These are phyloP conservation scores for Trichophaea hybrida DNA, from an alignment of 2,329 filamentous ascomycete species.

Conservation along the genomic window DNA sequence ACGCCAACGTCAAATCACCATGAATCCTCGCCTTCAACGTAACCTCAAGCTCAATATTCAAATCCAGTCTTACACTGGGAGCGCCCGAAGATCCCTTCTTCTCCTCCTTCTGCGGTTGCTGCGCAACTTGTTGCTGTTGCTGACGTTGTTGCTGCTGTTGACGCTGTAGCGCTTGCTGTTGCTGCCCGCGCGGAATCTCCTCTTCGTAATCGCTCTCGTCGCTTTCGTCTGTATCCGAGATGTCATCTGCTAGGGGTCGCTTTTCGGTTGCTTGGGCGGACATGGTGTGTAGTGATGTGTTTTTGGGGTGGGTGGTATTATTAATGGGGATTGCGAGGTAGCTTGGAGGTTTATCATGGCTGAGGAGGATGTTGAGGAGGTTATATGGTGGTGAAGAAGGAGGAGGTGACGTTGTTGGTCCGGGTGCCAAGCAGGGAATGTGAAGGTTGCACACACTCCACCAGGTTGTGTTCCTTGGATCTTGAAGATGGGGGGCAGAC, in stretches of 20 bases:
- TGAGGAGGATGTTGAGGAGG: too few species aligned
- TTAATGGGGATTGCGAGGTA: too few species aligned
- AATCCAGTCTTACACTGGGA: conserved; percentile 58
- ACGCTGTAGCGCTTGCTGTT: not conserved
- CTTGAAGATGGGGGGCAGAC: too few species aligned
- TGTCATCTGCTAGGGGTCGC: not conserved
- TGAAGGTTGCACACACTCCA: too few species aligned
- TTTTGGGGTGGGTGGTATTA: not conserved
- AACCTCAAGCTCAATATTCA: conserved; percentile 72
- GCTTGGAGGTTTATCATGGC: too few species aligned
- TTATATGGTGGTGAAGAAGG: too few species aligned
- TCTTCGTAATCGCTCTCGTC: conserved; percentile 2
- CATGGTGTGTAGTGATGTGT: not conserved
- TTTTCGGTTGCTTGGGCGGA: not conserved
- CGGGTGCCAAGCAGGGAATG: too few species aligned
- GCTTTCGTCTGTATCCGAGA: not conserved
- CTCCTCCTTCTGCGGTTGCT: conserved; percentile 31
- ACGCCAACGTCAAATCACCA: conserved; percentile 64
- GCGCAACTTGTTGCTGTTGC: conserved; percentile 28
- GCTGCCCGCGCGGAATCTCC: not conserved
- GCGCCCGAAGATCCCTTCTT: conserved; percentile 38
- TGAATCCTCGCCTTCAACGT: conserved; percentile 75
- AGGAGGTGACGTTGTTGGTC: too few species aligned
- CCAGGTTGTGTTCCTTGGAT: too few species aligned
- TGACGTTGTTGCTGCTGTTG: conserved; percentile 35